Base-by-base conservation (phyloP, 352 stramenopile species). In the Bremia lactucae region DNA sequence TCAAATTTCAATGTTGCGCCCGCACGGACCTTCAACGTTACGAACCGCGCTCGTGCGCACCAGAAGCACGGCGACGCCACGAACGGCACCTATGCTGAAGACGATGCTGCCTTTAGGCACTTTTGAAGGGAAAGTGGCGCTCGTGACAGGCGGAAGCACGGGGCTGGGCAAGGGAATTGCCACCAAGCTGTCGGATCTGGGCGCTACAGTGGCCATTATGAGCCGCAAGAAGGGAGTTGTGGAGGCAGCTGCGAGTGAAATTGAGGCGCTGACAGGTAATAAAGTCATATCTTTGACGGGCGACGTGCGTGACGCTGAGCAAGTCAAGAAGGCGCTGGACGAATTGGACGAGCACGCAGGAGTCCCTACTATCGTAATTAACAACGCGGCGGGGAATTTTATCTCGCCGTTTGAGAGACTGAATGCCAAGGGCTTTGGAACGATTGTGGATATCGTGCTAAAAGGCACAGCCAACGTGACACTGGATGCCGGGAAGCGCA, bases 381-480 rank as follows among this genome's bases (percentile, higher is more conserved):
- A 88, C 51, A 87, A 88, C 24, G 69, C 80, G 55, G 94, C 94
- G 1, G 94, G 94, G 39, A 98, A 98, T 67, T 98, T 98, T 68
- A 79, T 98, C 46, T 87, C 77, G 21, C 77, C 79, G 21, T 95
- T 95, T 18, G 79, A 95, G 52, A 67, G 81, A 7, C 67, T 98
- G 25, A 95, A 77, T 46, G 76, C 86, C 22, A 97, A 97, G 64
- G 94, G 84, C 18, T 98, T 98, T 57, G 83, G 85, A 22, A 98
- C 95, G 20, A 96, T 98, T 14, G 83, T 98, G 53, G 94, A 97
- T 36, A 98, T 98, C 62, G 95, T 90, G 41, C 68, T 93, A 25
- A 86, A 88, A 53, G 80, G 80, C 20, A 87, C 75, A 20, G 76
- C 76, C 50, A 90, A 90, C 52, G 73, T 93, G 40, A 90, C 77